These are phyloP conservation scores for Phytophthora fragariaefolia DNA, from an alignment of 352 stramenopile species.

Conservation along the genomic window DNA sequence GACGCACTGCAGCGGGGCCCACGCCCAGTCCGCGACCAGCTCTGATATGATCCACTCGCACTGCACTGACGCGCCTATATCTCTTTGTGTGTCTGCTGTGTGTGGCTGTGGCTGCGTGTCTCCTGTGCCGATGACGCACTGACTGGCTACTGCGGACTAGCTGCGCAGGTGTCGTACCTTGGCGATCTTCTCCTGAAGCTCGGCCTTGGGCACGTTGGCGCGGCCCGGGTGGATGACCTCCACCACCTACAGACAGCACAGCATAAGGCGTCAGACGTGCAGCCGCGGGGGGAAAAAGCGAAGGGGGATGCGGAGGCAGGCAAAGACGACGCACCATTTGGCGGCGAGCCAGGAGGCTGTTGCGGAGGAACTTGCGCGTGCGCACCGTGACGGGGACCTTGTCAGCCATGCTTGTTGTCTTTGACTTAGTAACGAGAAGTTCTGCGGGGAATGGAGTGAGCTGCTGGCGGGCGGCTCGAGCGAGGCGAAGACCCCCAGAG, in stretches of 20 bases:
- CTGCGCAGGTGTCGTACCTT: slow-evolving; percentile 76
- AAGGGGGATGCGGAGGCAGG: no score
- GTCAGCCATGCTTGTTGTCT: slow-evolving; percentile 90
- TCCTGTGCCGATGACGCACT: slow-evolving; percentile 5
- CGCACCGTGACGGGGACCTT: slow-evolving; percentile 97
- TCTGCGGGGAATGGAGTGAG: slow-evolving; percentile 73
- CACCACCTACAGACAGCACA: slow-evolving; percentile 84
- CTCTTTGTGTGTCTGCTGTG: neutral
- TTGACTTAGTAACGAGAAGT: slow-evolving; percentile 66
- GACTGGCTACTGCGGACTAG: neutral
- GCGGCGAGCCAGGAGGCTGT: slow-evolving; percentile 96
- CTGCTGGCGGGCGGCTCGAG: slow-evolving; percentile 16
- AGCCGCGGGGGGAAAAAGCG: neutral
- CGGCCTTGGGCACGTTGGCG: slow-evolving; percentile 96
- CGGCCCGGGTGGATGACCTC: slow-evolving; percentile 98
- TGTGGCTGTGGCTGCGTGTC: slow-evolving; percentile 14
- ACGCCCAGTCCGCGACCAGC: neutral
- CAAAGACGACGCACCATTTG: slow-evolving; percentile 94
- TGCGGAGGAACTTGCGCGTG: slow-evolving; percentile 99
- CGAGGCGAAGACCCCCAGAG: slow-evolving; percentile 53
- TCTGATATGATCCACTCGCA: no score
- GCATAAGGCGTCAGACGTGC: slow-evolving; percentile 11
- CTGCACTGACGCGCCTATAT: no score
- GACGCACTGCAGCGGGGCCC: neutral
- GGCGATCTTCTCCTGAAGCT: slow-evolving; percentile 98